phyloP scores from a whole-genome alignment of 176 grass and related monocot species.

The Cenchrus americanus region DNA sequence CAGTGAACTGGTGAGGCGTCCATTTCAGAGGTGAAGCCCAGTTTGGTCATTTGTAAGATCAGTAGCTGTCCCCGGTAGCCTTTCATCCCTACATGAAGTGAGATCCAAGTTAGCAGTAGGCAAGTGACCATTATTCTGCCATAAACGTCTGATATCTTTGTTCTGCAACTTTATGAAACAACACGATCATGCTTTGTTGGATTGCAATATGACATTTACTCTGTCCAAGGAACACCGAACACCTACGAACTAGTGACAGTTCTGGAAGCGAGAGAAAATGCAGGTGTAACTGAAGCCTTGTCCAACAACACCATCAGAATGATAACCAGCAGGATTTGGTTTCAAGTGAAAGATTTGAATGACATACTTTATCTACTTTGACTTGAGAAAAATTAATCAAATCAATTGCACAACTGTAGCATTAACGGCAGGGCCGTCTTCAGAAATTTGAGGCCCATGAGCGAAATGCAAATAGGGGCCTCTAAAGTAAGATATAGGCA shows the following conservation, averaged over 20 bases:
- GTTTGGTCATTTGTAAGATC: conserved; percentile 64
- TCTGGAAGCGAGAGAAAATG: conserved; percentile 26
- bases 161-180: conserved; percentile 28
- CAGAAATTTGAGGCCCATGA: too few species aligned
- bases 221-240: conserved; percentile 36
- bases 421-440: not conserved
- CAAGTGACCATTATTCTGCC: conserved; percentile 53
- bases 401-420: not conserved
- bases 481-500: too few species aligned
- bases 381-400: not conserved
- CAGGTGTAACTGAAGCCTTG: conserved; percentile 32
- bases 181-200: conserved; percentile 25
- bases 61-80: conserved; percentile 41
- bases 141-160: conserved; percentile 36
- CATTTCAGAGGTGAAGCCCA: conserved; percentile 47
- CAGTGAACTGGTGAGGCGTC: conserved; percentile 65
- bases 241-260: conserved; percentile 31
- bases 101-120: conserved; percentile 50
- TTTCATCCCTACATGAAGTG: conserved; percentile 67
- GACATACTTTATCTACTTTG: conserved; percentile 24
- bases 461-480: too few species aligned
- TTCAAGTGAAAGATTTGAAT: conserved; percentile 53
- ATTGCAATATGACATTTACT: conserved; percentile 1
- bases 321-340: conserved; percentile 44
- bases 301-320: conserved; percentile 45